Base-by-base conservation (phyloP, 2,329 filamentous ascomycete species). In the Ceratocystis diversiconidia region DNA sequence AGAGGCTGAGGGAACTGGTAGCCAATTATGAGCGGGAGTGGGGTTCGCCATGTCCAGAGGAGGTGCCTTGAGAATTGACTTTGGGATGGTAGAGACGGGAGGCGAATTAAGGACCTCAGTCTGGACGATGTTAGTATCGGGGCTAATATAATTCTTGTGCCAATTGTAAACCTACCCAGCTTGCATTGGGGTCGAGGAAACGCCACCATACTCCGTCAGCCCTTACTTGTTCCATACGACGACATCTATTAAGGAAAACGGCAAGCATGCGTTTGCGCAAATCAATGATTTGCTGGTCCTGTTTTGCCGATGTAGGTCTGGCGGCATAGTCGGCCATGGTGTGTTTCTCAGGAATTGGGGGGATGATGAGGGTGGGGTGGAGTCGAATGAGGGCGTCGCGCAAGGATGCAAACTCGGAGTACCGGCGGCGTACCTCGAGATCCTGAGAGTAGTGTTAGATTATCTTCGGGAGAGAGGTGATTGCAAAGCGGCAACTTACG, bases 291-390 rank as follows among this genome's bases (percentile, higher is more conserved):
- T 92, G 89, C 66, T 91, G 87, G 73, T 99, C 95, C 75, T 99
- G 92, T 75, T 96, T 99, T 19, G 95, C 95, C 72, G 92, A 96
- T 46, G 94, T 99, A 1, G 95, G 94, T 71, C 96, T 97, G 32
- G 95, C 92, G 17, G 94, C 94, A 73, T 99, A 99, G 75, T 99
- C 94, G 68, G 92, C 92, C 88, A 99, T 95, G 59, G 91, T 94
- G 75, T 99, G 94, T 76, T 99, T 99, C 77, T 99, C 95, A 25
- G 94, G 94, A 72, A 99, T 99, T 2, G 94, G 94, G 6, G 94
- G 95, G 63, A 99, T 89, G 71, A 99, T 89, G 52, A 99, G 82
- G 0, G 94, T 99, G 6, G 95, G 94, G 73, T 99, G 95, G 68
- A 99, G 82, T 71, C 89, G 88, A 60, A 92, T 91, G 32, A 99